These are phyloP conservation scores for Lipomyces starkeyi DNA, from an alignment of 805 yeast genomes.

Conservation along the genomic window DNA sequence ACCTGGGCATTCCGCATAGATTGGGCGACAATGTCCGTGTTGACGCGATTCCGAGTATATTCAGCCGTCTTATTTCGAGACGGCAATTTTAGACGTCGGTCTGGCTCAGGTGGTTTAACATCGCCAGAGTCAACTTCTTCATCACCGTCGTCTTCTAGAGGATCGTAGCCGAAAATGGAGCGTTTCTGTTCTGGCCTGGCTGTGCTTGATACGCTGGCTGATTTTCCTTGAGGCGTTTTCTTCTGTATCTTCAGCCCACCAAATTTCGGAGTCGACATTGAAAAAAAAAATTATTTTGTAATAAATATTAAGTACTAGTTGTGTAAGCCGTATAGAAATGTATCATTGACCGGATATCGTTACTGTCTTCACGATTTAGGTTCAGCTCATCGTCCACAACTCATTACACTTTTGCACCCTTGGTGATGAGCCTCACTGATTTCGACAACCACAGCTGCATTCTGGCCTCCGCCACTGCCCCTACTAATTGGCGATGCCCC, in stretches of 20 bases:
- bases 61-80: background rate
- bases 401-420: background rate
- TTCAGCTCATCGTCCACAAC: background rate
- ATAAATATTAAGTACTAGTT: background rate
- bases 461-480: background rate
- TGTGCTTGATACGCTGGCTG: background rate
- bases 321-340: background rate
- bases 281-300: background rate
- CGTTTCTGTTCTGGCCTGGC: background rate
- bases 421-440: background rate
- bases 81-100: constrained; percentile 8
- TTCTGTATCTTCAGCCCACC: constrained; percentile 17
- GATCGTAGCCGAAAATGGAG: constrained; percentile 23
- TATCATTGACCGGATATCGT: background rate
- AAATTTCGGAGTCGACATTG: constrained; percentile 11
- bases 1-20: constrained; percentile 17
- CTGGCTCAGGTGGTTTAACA: background rate
- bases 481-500: too few species aligned
- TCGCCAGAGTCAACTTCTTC: constrained; percentile 9
- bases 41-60: constrained; percentile 11
- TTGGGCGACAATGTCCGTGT: constrained; percentile 28
- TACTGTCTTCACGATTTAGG: background rate
- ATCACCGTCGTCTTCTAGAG: constrained; percentile 18
- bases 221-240: constrained; percentile 3
- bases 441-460: background rate